A percentile compares a stretch with the other conserved stretches of the same genome.
Evolutionary conservation across 306 rosid genomes (phyloP).

Genomic region (Malus asiatica): DNA sequence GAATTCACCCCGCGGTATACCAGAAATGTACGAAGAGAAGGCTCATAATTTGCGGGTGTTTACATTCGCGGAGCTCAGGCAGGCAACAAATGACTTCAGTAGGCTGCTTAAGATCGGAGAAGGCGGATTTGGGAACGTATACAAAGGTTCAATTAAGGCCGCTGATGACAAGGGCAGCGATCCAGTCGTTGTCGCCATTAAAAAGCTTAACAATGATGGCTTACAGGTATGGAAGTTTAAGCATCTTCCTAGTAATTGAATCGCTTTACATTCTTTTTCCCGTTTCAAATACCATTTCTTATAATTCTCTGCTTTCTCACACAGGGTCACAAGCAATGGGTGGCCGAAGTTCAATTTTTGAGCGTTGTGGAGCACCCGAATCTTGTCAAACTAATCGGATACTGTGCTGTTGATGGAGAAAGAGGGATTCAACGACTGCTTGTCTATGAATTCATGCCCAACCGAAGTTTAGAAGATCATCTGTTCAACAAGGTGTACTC

Average conservation of each 20-base stretch:
- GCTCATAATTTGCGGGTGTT: constrained; percentile 67
- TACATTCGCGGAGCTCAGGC: constrained; percentile 50
- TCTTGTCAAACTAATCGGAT: constrained; percentile 77
- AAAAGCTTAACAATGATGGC: constrained; percentile 62
- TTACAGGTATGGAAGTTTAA: constrained; percentile 51
- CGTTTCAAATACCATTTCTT: background rate
- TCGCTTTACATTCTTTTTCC: background rate
- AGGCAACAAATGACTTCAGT: constrained; percentile 55
- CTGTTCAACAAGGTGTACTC: constrained; percentile 51
- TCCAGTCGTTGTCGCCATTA: constrained; percentile 56
- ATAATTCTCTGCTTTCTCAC: background rate
- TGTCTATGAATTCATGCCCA: constrained; percentile 67
- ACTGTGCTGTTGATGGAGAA: constrained; percentile 69
- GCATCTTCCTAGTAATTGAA: constrained; percentile 7
- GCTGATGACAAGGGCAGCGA: constrained; percentile 40
- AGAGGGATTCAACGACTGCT: constrained; percentile 84
- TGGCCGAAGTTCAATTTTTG: constrained; percentile 77
- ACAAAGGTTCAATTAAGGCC: constrained; percentile 63
- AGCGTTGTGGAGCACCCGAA: constrained; percentile 82
- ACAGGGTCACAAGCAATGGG: constrained; percentile 86
- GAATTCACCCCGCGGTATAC: constrained; percentile 59
- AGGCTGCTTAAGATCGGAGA: constrained; percentile 72
- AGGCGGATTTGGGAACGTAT: constrained; percentile 93
- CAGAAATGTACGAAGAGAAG: constrained; percentile 67
- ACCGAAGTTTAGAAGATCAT: constrained; percentile 68